A percentile compares a stretch with the other conserved stretches of the same genome.
Conservation (phyloP, 176 grass and related monocot genomes). For the Oryza rufipogon region DNA sequence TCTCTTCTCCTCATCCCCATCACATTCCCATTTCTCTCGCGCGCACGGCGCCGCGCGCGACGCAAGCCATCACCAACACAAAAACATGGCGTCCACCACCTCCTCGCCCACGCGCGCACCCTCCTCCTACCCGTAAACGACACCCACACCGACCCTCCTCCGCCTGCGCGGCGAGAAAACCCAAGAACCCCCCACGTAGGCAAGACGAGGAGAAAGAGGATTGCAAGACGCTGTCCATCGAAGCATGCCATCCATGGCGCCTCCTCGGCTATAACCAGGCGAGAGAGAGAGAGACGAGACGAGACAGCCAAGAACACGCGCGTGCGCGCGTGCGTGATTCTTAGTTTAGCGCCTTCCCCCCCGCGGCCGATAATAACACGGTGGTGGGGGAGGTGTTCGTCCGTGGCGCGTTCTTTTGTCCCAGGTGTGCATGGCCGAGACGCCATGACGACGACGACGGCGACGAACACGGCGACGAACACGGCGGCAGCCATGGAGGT, state of each 20-base stretch:
- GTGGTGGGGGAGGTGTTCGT: background rate
- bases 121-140: background rate
- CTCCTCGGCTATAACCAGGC: constrained; percentile 25
- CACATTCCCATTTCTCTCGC: background rate
- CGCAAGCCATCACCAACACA: background rate
- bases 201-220: background rate
- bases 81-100: constrained; percentile 53
- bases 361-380: background rate
- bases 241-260: constrained; percentile 37
- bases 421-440: constrained; percentile 19
- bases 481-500: constrained; percentile 21
- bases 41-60: background rate
- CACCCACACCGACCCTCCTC: background rate
- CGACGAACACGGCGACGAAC: background rate
- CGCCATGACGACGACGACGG: background rate
- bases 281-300: background rate
- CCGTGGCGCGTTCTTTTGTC: no score
- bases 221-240: background rate
- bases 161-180: background rate
- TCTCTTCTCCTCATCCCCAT: no score
- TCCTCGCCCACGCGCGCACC: background rate
- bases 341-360: background rate
- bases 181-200: background rate
- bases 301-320: constrained; percentile 2
- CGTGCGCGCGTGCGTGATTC: background rate